Evolutionary conservation across 225 moss, liverwort and hornwort genomes (phyloP), one percentile per base, ranked within the genome.

Genomic region (Climacium dendroides): DNA sequence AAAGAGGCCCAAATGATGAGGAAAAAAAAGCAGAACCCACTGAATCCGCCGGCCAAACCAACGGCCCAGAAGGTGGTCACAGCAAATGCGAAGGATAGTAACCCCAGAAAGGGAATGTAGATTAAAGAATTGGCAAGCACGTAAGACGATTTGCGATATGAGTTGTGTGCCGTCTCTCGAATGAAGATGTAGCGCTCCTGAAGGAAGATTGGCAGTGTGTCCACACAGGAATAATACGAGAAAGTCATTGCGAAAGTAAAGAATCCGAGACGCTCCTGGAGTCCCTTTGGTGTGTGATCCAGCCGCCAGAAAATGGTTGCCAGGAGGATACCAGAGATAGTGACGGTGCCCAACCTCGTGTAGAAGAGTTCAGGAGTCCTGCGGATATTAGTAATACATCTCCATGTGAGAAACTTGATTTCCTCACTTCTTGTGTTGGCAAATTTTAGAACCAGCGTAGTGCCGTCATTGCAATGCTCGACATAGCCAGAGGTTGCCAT

Each of bases 131-230:
- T 93, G 14, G 96, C 98, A 77, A 98, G 89, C 57, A 98, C 98
- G 65, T 96, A 98, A 15, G 98, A 98, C 32, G 98, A 98, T 88
- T 98, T 98, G 65, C 98, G 94, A 82, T 98, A 98, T 19, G 98
- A 93, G 77, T 98, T 98, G 90, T 98, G 98, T n/a, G 96, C 86
- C 10, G 98, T 98, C 76, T 98, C 98, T 80, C 98, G 92, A 84
- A 98, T 94, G 89, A 96, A 96, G 67, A 98, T 98, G 88, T 95
- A 96, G 30, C 98, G 93, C 90, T 98, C 98, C 92, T 98, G 98
- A 70, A 98, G 96, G 81, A 98, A 98, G 50, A 98, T 95, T 22
- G 98, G 98, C 66, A 96, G 91, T 28, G 98, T 96, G 76, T 98
- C 98, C 62, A 95, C 96, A 74, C 96, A 98, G 45, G 96, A 94